Evolutionary conservation across 176 grass and related monocot genomes (phyloP), one percentile per base, ranked within the genome.

Genomic region (Aegilops umbellulata): DNA sequence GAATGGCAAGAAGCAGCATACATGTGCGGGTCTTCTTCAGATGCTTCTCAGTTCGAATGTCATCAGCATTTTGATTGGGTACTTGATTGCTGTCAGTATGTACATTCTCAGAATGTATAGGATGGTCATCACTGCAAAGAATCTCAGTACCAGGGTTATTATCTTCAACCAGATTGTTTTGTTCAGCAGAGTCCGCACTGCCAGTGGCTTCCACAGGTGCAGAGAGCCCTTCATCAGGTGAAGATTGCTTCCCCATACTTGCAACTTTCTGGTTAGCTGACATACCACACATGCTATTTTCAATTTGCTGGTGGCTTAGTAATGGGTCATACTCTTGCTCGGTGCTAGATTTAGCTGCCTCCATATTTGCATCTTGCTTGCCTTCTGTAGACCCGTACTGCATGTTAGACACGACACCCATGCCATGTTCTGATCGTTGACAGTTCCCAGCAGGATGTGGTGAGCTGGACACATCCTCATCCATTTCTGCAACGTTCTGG

Each of bases 1-100:
- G 85, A 77, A 87, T 91, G 67, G 81, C 76, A 23, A 91, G 85
- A 60, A 91, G 85, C 15, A 91, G 23, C 1, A 91, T 25, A 80
- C 68, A 41, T 41, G 68, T 91, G 8, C 76, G 81, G 8, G 89
- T 31, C 76, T 91, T 87, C 9, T 84, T 60, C 29, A 87, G 76
- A 69, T 82, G 84, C 64, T 76, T 32, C 8, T 58, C 84, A 87
- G 32, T 67, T 69, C 0, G 16, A 34, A 60, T 86, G 25, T 0
- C 1, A 22, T 30, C 3, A 65, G 16, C 17, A 25, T 70, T 82
- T 81, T 4, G 17, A 31, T 1, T 41, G 2, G 16, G 19, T 8
- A 25, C 53, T 78, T 10, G 34, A 72, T 30, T 3, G 0, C 5
- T 53, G 31, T 78, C 12, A 83, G 2, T 65, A 63, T 41, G 4